Percentiles rank a stretch among this genome's conserved stretches.
Evolutionary conservation across 805 yeast species (phyloP).

Genomic region (Hagleromyces aurorensis): DNA sequence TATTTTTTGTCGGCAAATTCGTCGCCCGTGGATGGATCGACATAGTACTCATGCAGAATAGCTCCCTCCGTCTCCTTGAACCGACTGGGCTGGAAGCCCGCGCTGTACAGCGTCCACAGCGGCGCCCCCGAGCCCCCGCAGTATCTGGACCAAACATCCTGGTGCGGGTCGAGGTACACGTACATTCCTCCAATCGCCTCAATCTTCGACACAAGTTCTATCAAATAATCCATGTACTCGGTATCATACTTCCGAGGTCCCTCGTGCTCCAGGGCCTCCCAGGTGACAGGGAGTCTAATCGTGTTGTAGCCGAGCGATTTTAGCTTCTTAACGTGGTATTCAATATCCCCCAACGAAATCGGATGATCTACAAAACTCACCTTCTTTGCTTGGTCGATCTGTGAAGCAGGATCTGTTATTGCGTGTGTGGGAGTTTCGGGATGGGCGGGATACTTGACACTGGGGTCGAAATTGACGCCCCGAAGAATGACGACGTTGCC

Average conservation of each 20-base stretch:
- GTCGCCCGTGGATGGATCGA: constrained; percentile 32
- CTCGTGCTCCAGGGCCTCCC: constrained; percentile 88
- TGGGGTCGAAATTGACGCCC: constrained; percentile 78
- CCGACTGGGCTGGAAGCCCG: constrained; percentile 74
- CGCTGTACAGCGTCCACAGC: constrained; percentile 83
- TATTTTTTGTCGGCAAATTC: constrained; percentile 33
- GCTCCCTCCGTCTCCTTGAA: constrained; percentile 75
- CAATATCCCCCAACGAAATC: constrained; percentile 66
- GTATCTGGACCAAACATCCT: constrained; percentile 88
- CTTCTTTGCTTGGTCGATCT: constrained; percentile 61
- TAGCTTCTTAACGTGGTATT: constrained; percentile 57
- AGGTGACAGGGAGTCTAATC: constrained; percentile 66
- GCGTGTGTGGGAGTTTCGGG: constrained; percentile 43
- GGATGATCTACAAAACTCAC: constrained; percentile 84
- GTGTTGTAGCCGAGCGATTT: constrained; percentile 78
- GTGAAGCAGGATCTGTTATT: constrained; percentile 23
- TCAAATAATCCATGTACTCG: constrained; percentile 63
- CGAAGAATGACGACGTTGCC: constrained; percentile 59
- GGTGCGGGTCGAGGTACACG: constrained; percentile 83
- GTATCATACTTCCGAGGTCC: constrained; percentile 83
- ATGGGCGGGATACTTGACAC: constrained; percentile 56
- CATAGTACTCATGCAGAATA: constrained; percentile 53
- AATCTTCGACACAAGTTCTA: constrained; percentile 50
- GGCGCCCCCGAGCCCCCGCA: constrained; percentile 94
- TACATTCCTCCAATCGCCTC: constrained; percentile 62